Evolutionary conservation across 148 eudicot species (phyloP).

Genomic region (Heliosperma pusillum): DNA sequence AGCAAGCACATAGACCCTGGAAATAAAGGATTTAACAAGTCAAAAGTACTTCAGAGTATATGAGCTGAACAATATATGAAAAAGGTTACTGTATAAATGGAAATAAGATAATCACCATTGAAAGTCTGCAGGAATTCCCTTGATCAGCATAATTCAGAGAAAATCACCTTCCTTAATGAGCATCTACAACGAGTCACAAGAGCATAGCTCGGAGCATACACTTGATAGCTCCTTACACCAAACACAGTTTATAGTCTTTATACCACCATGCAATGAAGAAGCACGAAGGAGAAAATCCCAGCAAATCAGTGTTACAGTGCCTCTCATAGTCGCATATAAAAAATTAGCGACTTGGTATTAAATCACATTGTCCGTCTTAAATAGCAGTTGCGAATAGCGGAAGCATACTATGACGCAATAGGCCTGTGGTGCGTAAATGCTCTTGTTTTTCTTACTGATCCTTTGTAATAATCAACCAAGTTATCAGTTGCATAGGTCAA

Average conservation of each 20-base stretch:
- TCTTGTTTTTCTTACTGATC: background rate
- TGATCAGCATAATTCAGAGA: background rate
- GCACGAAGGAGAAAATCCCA: background rate
- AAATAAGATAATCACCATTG: background rate
- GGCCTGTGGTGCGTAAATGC: background rate
- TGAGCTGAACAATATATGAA: background rate
- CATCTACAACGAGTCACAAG: background rate
- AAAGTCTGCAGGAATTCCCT: background rate
- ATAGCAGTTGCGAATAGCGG: background rate
- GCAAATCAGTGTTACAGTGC: background rate
- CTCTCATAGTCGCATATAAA: background rate
- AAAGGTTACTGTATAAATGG: background rate
- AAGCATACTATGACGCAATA: background rate
- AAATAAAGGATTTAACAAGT: background rate
- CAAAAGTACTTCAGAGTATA: background rate
- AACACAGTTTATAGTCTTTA: background rate
- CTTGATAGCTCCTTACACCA: background rate
- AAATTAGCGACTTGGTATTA: background rate
- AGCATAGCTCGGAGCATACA: background rate
- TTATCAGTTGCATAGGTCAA: background rate
- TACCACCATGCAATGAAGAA: background rate
- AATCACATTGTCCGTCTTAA: background rate
- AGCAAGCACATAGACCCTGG: background rate
- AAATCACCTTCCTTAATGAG: background rate
- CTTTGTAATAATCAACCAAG: too few species aligned